Conservation (phyloP, 306 rosid genomes). For the Castanopsis chinensis region DNA sequence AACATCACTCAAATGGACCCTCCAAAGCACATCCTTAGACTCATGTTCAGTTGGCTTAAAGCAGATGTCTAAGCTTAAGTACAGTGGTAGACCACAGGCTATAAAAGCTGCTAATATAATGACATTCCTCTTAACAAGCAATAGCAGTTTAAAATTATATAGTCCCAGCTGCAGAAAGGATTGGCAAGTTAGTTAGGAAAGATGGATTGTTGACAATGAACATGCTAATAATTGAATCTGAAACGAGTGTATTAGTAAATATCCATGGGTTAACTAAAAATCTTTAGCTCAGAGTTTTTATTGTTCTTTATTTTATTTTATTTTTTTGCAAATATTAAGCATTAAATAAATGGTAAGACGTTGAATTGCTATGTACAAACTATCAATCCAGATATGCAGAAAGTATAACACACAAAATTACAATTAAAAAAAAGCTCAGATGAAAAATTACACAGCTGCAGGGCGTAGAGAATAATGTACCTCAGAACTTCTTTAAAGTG, state of each 20-base stretch:
- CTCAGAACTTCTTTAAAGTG: slow-evolving; percentile 83
- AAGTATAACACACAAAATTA: not conserved
- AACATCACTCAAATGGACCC: not conserved
- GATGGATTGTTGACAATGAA: not conserved
- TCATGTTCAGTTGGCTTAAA: not conserved
- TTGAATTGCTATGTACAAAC: too few species aligned
- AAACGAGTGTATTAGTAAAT: too few species aligned
- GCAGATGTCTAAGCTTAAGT: not conserved
- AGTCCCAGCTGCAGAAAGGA: not conserved
- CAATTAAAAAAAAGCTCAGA: not conserved
- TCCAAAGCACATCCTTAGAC: not conserved
- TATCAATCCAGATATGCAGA: too few species aligned
- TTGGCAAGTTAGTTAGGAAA: not conserved
- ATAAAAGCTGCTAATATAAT: not conserved
- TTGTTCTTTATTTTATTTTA: too few species aligned
- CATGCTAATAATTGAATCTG: too few species aligned
- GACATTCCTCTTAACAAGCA: not conserved
- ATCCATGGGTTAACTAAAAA: not conserved
- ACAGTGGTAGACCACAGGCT: not conserved
- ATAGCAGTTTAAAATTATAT: not conserved
- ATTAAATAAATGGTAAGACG: too few species aligned
- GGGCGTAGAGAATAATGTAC: slow-evolving; percentile 32
- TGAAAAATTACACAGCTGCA: not conserved
- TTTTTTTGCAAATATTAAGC: too few species aligned
- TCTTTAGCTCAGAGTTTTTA: too few species aligned